Base-by-base conservation (phyloP, 768 basidiomycete species). In the Termitomyces sp. region DNA sequence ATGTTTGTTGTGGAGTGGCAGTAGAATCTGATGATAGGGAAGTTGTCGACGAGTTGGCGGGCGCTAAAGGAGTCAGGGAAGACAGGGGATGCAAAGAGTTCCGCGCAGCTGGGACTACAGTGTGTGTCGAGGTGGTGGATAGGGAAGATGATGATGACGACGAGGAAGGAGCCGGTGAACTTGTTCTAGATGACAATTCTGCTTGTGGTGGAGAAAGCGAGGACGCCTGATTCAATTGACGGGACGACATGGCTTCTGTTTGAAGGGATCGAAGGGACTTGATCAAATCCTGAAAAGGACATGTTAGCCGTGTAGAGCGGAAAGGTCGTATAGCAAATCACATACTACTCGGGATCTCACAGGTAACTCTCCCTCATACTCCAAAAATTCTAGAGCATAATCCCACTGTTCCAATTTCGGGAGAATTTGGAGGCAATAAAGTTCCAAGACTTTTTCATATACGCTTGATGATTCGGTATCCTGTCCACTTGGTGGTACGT, bases 371-470 rank as follows among this genome's bases (percentile, higher is more conserved):
- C 75, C 75, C 67, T 93, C 91, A 63, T 88, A 89, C 42, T 81
- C 76, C 58, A 94, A 67, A 67, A 92, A 93, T 62, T 91, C 89
- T 54, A 75, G 78, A 16, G 87, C 89, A 65, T 91, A 91, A 20
- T 86, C 85, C 91, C 91, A 93, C 65, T 91, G 86, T 50, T 82
- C 83, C 30, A 93, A 68, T 49, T 82, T 82, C 0, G 91, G 88
- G 37, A 94, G 71, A 37, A 93, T 73, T 58, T 87, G 84, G 16
- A 92, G 73, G 64, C 84, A 86, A 70, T 93, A 94, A 12, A 91
- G 69, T 63, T 92, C 90, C 48, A 93, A 67, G 9, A 91, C 80
- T 67, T 88, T 90, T 56, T 82, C 82, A 64, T 93, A 93, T 18
- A 82, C 86, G 49, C 70, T 76, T 3, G 76, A 74, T 0, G 75